phyloP scores from a whole-genome alignment of 345 rosid genomes.

The Eutrema heterophyllum region DNA sequence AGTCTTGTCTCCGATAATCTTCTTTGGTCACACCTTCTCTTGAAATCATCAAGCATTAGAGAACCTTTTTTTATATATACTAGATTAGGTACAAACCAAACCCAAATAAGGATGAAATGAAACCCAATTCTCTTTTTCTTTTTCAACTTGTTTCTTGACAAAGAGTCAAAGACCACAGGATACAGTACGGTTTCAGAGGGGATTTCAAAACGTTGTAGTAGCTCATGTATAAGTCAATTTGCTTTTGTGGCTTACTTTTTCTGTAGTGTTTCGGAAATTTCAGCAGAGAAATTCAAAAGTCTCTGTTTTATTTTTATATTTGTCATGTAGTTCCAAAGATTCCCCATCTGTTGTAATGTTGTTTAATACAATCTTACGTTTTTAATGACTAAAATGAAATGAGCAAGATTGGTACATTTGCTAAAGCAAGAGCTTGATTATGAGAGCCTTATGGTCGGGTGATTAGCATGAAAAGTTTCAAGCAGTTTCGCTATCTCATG shows the following conservation, averaged over 20 bases:
- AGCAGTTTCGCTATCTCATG: neutral
- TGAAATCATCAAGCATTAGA: slow-evolving; percentile 20
- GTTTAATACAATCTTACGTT: neutral
- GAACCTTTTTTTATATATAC: neutral
- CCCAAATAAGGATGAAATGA: slow-evolving; percentile 1
- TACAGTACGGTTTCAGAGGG: neutral
- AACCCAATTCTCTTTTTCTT: neutral
- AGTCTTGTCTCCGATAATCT: slow-evolving; percentile 12
- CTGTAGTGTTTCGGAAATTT: neutral
- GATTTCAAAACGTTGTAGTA: neutral
- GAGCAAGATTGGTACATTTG: neutral
- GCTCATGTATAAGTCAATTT: neutral
- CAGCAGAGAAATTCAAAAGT: neutral
- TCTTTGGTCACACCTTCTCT: slow-evolving; percentile 17
- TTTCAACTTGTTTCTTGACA: neutral
- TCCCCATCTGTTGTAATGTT: neutral
- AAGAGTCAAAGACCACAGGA: neutral
- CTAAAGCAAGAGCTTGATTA: neutral
- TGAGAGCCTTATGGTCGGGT: neutral
- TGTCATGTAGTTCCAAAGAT: neutral
- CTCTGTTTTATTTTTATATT: neutral
- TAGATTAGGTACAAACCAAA: slow-evolving; percentile 4
- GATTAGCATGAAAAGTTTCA: neutral
- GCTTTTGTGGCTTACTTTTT: neutral
- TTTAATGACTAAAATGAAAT: neutral